phyloP scores from a whole-genome alignment of 169 alveolate genomes.

The Plasmodium vivax region DNA sequence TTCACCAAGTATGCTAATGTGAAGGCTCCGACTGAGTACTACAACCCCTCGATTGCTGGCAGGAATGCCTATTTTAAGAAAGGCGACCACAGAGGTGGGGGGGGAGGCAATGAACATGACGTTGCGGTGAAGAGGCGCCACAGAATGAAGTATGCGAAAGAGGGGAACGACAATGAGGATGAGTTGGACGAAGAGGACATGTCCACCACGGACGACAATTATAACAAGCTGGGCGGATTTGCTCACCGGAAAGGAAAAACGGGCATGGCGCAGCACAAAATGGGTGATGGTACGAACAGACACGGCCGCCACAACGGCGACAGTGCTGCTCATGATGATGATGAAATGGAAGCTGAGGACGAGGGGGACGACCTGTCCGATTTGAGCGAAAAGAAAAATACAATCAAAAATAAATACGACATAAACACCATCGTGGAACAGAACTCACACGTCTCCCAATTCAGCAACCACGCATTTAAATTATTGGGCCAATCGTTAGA shows the following conservation, averaged over 20 bases:
- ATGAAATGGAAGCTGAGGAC: neutral
- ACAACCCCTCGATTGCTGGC: neutral
- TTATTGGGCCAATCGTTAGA: constrained; percentile 59
- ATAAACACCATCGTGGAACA: constrained; percentile 54
- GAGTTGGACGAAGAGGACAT: constrained; percentile 31
- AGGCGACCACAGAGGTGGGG: neutral
- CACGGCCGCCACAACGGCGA: neutral
- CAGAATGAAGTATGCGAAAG: neutral
- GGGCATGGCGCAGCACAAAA: neutral
- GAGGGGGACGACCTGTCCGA: neutral
- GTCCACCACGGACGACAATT: constrained; percentile 44
- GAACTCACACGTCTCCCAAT: constrained; percentile 64
- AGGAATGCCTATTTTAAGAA: neutral
- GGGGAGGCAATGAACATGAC: neutral
- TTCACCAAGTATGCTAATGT: constrained; percentile 77
- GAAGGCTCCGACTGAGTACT: neutral
- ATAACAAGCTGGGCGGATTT: neutral
- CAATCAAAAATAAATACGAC: constrained; percentile 52
- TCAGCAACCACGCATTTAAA: constrained; percentile 56
- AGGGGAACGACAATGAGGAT: neutral
- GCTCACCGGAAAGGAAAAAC: neutral
- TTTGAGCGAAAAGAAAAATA: constrained; percentile 25
- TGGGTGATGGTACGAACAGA: neutral
- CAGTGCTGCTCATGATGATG: neutral
- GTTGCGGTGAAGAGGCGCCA: neutral